Conservation (phyloP, 192 early-diverging fungal species). For the Radiomyces spectabilis region DNA sequence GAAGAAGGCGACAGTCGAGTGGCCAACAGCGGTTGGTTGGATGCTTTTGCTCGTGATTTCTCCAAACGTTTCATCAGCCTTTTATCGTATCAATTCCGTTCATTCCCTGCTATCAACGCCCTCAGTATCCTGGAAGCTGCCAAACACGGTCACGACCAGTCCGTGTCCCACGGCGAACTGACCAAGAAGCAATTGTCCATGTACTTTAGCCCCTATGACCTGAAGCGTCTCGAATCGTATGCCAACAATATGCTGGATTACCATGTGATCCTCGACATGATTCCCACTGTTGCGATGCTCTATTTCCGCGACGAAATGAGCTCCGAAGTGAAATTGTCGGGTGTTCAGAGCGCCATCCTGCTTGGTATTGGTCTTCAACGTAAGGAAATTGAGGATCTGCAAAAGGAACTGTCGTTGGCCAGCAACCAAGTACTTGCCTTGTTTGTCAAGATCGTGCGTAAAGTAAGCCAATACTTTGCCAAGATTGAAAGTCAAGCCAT, state of each 20-base stretch:
- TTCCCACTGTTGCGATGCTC: slow-evolving; percentile 71
- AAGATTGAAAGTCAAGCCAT: slow-evolving; percentile 49
- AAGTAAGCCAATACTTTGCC: slow-evolving; percentile 65
- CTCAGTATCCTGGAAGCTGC: slow-evolving; percentile 80
- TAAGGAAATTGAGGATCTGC: slow-evolving; percentile 84
- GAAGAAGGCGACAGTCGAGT: slow-evolving; percentile 31
- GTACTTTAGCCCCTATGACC: slow-evolving; percentile 72
- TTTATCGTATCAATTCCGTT: slow-evolving; percentile 80
- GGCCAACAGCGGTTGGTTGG: slow-evolving; percentile 70
- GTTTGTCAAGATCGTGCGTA: slow-evolving; percentile 91
- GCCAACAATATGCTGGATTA: slow-evolving; percentile 94
- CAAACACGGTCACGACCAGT: slow-evolving; percentile 36
- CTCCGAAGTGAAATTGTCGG: slow-evolving; percentile 61
- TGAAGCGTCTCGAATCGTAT: slow-evolving; percentile 95
- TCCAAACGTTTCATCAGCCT: slow-evolving; percentile 82
- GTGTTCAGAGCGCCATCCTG: slow-evolving; percentile 82
- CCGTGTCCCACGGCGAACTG: slow-evolving; percentile 14
- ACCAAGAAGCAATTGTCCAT: slow-evolving; percentile 25
- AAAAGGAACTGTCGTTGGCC: slow-evolving; percentile 79
- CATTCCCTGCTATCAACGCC: slow-evolving; percentile 74
- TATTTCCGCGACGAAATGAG: slow-evolving; percentile 69
- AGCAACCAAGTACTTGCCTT: slow-evolving; percentile 84
- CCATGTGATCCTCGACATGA: slow-evolving; percentile 91
- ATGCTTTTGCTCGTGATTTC: slow-evolving; percentile 88
- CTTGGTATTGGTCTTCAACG: slow-evolving; percentile 88